Percentiles rank a stretch among this genome's conserved stretches.
These are phyloP conservation scores for Pseudotulostoma volvatum DNA, from an alignment of 495 filamentous ascomycete genomes.

Conservation along the genomic window DNA sequence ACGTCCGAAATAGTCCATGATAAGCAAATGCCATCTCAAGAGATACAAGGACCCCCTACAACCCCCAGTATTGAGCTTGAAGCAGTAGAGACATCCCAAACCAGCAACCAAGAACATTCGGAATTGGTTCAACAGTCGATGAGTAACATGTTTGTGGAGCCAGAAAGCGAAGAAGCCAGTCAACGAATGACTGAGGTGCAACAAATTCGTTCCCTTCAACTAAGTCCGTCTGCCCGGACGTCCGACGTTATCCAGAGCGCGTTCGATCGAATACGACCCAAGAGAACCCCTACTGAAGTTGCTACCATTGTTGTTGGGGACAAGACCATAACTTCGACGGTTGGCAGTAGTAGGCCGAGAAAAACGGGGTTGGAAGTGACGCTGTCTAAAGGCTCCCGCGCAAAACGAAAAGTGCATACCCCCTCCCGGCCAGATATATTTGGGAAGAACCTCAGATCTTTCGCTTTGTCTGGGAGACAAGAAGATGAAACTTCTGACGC, in stretches of 20 bases:
- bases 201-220: slow-evolving; percentile 7
- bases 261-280: slow-evolving; percentile 50
- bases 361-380: slow-evolving; percentile 23
- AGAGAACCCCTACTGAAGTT: slow-evolving; percentile 46
- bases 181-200: slow-evolving; percentile 5
- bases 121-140: too few species aligned
- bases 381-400: too few species aligned
- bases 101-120: too few species aligned
- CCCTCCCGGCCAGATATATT: slow-evolving; percentile 36
- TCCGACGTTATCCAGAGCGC: slow-evolving; percentile 43
- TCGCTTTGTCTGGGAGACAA: slow-evolving; percentile 54
- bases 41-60: too few species aligned
- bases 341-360: slow-evolving; percentile 34
- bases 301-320: slow-evolving; percentile 85
- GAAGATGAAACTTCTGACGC: slow-evolving; percentile 12
- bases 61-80: too few species aligned
- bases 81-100: too few species aligned
- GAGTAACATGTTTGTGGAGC: too few species aligned
- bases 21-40: too few species aligned
- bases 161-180: too few species aligned
- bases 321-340: slow-evolving; percentile 48
- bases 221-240: slow-evolving; percentile 11
- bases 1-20: too few species aligned
- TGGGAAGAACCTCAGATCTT: slow-evolving; percentile 50
- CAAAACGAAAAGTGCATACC: slow-evolving; percentile 25